A percentile compares a stretch with the other conserved stretches of the same genome.
phyloP scores from a whole-genome alignment of 441 rosid genomes.

The Erodium texanum region DNA sequence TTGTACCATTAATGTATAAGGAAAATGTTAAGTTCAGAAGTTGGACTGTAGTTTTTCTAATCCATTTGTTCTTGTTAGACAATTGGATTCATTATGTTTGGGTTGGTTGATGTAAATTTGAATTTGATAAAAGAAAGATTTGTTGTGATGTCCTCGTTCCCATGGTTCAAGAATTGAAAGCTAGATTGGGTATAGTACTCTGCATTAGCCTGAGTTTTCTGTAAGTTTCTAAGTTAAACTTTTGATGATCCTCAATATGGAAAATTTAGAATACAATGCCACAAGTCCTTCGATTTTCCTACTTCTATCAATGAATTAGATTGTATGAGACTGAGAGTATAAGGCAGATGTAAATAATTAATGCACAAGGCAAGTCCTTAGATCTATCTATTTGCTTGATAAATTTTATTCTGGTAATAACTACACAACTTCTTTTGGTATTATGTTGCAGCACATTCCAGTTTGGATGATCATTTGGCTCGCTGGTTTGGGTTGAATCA shows the following conservation, averaged over 20 bases:
- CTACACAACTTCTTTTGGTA: background rate
- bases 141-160: background rate
- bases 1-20: too few species aligned
- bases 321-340: background rate
- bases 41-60: background rate
- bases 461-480: slow-evolving; percentile 90
- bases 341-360: background rate
- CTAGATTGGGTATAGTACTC: background rate
- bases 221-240: background rate
- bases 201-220: background rate
- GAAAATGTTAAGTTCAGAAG: background rate
- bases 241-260: background rate
- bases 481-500: slow-evolving; percentile 97
- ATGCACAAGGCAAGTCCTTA: too few species aligned
- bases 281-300: too few species aligned
- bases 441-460: slow-evolving; percentile 63
- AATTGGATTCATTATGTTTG: background rate
- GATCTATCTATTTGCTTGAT: background rate
- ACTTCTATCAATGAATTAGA: background rate
- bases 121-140: background rate
- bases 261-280: background rate
- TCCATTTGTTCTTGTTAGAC: background rate
- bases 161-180: background rate
- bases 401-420: background rate
- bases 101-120: background rate